Base-by-base conservation (phyloP, 2,329 filamentous ascomycete genomes). In the Dendrostoma leiphaemia region DNA sequence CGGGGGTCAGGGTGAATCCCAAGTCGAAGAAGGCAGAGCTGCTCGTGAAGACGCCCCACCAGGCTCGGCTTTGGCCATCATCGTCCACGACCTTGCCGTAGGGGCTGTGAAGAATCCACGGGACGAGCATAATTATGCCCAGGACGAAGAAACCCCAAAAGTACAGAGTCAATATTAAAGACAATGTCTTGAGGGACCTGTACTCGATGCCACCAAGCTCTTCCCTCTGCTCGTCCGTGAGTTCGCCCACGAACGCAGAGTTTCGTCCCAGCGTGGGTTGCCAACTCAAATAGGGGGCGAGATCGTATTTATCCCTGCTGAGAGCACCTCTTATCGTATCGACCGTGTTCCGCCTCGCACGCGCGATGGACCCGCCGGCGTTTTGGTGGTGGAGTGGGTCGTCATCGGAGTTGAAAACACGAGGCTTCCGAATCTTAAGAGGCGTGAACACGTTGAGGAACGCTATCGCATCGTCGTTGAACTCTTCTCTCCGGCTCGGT, bases 131-230 rank as follows among this genome's bases (percentile, higher is more conserved):
- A 26, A 91, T 67, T 34, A 95, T 73, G 0, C 87, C 90, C 3
- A 97, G 75, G 2, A 92, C 63, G 64, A 91, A 90, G 63, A 96
- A 97, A 1, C 88, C 86, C 67, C 91, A 82, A 65, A 89, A 97
- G 70, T 97, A 99, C 7, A 74, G 75, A 3, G 89, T 79, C 19
- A 97, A 75, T 28, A 97, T 85, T 26, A 90, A 67, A 1, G 90
- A 89, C 45, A 99, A 74, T 2, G 91, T 90, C 69, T 96, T 95
- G 57, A 99, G 70, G 0, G 93, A 90, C 6, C 94, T 87, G 66
- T 99, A 99, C 69, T 99, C 94, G 59, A 99, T 96, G 19, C 94
- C 94, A 10, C 94, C 94, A 2, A 99, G 75, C 70, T 99, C 94
- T 67, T 99, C 92, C 61, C 94, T 84, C 71, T 99, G 91, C 60